Evolutionary conservation across 768 basidiomycete species (phyloP), one percentile per base, ranked within the genome.

Genomic region (Naganishia antarctica): DNA sequence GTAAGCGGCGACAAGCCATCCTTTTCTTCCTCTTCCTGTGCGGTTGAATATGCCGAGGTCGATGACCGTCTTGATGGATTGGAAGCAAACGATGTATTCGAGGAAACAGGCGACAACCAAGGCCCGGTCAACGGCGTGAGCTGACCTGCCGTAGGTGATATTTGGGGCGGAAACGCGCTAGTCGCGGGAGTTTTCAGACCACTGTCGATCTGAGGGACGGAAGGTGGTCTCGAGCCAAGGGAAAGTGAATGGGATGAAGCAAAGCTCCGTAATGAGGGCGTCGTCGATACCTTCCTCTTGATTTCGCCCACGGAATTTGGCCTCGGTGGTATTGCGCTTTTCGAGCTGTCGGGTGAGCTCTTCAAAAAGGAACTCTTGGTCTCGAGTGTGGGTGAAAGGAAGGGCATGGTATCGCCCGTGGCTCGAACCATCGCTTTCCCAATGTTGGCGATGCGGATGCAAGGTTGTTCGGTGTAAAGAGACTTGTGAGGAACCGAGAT

Each of bases 231-330:
- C 50, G 29, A 18, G 1, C 28, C 28, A n/a, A 51, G 3, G 16
- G 50, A 51, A 21, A 51, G 50, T 31, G 50, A 51, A 51, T 51
- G 50, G 18, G 50, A 51, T 31, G 50, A 51, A 28, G 50, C 50
- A 51, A 51, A 51, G 28, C 50, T 51, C 50, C 50, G 28, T 7
- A 51, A 29, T 2, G 50, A 51, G 7, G 29, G 29, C 32, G 50
- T 51, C 31, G 50, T 21, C 15, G 50, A 51, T 34, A 31, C 21
- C 31, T 51, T 51, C 34, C 31, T 51, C 50, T 34, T 51, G 50
- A 34, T 16, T 34, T 51, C 50, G 16, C 50, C 50, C 29, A 50
- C 4, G 15, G 50, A 51, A 34, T 34, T 31, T 11, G 31, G 29
- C 18, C 50, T 29, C 21, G 50, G 28, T 7, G 26, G 29, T 4